Base-by-base conservation (phyloP, 148 eudicot genomes). In the Dianthus caryophyllus region DNA sequence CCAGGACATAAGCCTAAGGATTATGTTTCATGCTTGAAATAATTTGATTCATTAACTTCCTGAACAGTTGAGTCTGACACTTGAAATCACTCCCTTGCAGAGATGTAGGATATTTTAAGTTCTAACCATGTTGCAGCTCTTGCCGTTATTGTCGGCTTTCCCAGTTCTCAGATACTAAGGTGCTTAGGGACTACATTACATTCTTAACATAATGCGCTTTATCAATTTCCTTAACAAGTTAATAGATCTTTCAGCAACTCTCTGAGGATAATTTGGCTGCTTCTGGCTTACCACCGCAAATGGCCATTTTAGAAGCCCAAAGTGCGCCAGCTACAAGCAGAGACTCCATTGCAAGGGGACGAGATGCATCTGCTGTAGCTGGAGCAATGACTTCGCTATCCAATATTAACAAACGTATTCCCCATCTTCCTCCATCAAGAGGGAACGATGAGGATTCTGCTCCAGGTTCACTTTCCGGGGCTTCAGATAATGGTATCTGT, bases 301-400 rank as follows among this genome's bases (percentile, higher is more conserved):
- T 85, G 57, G 80, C 86, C 74, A 84, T 93, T 66, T 59, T 87
- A 71, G 91, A 87, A 73, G 84, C 91, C 31, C 86, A 83, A 64
- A 80, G 73, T 73, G 78, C 95, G 63, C 79, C 95, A 39, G 56
- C 82, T 46, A 82, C 84, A 43, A 80, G 82, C 7, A 61, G 78
- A 63, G 85, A 77, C 44, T 73, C 77, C 21, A 80, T 81, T 73
- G 77, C 84, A 69, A 83, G 84, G 81, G 79, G 88, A 61, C 80
- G 84, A 64, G 96, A 88, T 58, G 73, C 87, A 31, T 81, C 89
- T 47, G 79, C 84, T 43, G 95, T 76, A 48, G 82, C 95, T 54
- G 98, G 87, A 66, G 96, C 98, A 58, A 66, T 90, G 72, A 84
- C 86, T 47, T 84, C 96, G 17, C 47, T 88, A 68, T 75, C 98